A percentile compares a stretch with the other conserved stretches of the same genome.
phyloP scores from a whole-genome alignment of 805 yeast genomes.

The Spathaspora boniae region DNA sequence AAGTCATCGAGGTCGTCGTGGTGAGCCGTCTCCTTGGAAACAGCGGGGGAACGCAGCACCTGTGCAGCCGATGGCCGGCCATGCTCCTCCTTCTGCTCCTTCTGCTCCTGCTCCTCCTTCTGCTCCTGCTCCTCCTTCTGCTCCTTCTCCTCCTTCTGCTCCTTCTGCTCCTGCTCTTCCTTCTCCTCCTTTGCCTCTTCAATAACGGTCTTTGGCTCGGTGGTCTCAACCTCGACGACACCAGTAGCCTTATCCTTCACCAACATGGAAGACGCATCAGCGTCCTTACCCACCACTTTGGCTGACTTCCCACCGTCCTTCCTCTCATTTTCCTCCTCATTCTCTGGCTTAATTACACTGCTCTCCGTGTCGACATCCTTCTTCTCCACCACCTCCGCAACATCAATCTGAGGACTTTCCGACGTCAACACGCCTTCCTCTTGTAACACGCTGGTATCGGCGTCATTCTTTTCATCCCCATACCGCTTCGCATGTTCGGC shows the following conservation, averaged over 20 bases:
- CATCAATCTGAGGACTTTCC: slow-evolving; percentile 2
- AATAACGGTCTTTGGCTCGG: neutral
- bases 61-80: neutral
- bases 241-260: no score
- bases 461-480: slow-evolving; percentile 2
- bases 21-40: no score
- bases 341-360: no score
- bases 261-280: no score
- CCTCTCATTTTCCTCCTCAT: slow-evolving; percentile 1
- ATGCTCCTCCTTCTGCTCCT: neutral
- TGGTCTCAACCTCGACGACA: no score
- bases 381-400: neutral
- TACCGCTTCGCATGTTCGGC: neutral
- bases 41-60: no score
- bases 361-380: no score
- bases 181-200: slow-evolving; percentile 1
- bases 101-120: slow-evolving; percentile 5
- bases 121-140: slow-evolving; percentile 1
- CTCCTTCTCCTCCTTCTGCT: neutral
- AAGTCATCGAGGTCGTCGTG: slow-evolving; percentile 22
- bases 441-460: slow-evolving; percentile 1
- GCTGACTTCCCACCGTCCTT: neutral
- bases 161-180: neutral
- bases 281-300: neutral
- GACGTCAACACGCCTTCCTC: slow-evolving; percentile 6